phyloP scores from a whole-genome alignment of 108 stramenopile genomes.

The Aurantiochytrium sp. region DNA sequence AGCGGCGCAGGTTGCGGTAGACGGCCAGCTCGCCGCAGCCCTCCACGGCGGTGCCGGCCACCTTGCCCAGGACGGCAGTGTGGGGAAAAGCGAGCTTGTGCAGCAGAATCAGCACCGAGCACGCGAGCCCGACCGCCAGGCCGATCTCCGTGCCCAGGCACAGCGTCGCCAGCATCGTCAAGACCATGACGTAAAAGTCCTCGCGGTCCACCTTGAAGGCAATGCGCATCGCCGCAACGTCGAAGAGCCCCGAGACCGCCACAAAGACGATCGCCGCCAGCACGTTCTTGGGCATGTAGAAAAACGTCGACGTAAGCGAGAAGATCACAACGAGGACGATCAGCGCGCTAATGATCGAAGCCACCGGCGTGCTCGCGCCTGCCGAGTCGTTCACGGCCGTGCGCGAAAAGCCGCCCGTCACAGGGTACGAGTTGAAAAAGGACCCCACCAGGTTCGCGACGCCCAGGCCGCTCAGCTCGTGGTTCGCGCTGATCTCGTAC shows the following conservation, averaged over 20 bases:
- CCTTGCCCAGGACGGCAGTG: constrained; percentile 59
- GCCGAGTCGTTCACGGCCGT: constrained; percentile 69
- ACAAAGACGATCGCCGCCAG: constrained; percentile 69
- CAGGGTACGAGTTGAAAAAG: constrained; percentile 52
- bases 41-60: constrained; percentile 43
- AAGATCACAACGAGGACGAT: constrained; percentile 65
- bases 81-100: constrained; percentile 63
- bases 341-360: constrained; percentile 60
- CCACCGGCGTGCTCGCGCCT: constrained; percentile 65
- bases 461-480: constrained; percentile 72
- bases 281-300: constrained; percentile 59
- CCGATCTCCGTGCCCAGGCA: constrained; percentile 69
- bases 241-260: constrained; percentile 61
- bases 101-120: constrained; percentile 61
- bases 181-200: constrained; percentile 64
- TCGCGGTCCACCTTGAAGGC: constrained; percentile 63
- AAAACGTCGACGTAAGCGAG: constrained; percentile 71
- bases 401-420: constrained; percentile 65
- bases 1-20: constrained; percentile 64
- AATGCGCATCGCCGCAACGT: constrained; percentile 58
- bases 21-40: constrained; percentile 34
- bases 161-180: constrained; percentile 58
- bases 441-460: constrained; percentile 66
- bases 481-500: constrained; percentile 66
- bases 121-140: constrained; percentile 57